A percentile compares a stretch with the other conserved stretches of the same genome.
Evolutionary conservation across 1,284 basidiomycete species (phyloP).

Genomic region (Cryptococcus sp.): DNA sequence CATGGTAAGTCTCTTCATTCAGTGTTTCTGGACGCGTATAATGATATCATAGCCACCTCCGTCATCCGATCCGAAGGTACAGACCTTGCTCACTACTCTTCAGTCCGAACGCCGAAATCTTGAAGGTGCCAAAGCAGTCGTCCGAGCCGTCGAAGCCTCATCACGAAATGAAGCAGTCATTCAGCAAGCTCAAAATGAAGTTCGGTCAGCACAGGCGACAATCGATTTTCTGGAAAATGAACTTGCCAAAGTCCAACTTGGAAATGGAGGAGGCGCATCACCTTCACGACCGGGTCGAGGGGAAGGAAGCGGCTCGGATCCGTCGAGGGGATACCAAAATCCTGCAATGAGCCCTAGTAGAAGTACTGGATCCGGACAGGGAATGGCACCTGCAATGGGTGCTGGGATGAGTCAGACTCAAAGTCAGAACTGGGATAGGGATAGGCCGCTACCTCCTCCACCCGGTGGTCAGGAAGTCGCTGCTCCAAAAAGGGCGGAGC

Average conservation of each 20-base stretch:
- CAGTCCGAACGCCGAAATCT: conserved; percentile 45
- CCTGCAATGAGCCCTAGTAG: conserved; percentile 17
- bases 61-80: conserved; percentile 38
- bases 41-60: conserved; percentile 13
- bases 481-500: conserved; percentile 12
- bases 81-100: conserved; percentile 41
- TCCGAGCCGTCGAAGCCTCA: conserved; percentile 46
- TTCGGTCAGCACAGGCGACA: conserved; percentile 43
- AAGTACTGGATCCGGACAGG: conserved; percentile 3
- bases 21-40: neutral
- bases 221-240: conserved; percentile 48
- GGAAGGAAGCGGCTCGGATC: conserved; percentile 1
- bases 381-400: conserved; percentile 2
- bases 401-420: conserved; percentile 11
- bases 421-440: conserved; percentile 24
- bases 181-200: conserved; percentile 48
- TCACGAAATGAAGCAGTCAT: conserved; percentile 47
- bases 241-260: conserved; percentile 41
- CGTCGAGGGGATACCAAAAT: neutral
- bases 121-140: conserved; percentile 47
- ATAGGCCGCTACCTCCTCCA: conserved; percentile 40
- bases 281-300: conserved; percentile 2
- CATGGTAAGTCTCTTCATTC: neutral
- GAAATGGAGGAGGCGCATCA: conserved; percentile 4
- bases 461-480: conserved; percentile 13